These are phyloP conservation scores for Tolypocladium nubicola DNA, from an alignment of 2,329 filamentous ascomycete genomes.

Conservation along the genomic window DNA sequence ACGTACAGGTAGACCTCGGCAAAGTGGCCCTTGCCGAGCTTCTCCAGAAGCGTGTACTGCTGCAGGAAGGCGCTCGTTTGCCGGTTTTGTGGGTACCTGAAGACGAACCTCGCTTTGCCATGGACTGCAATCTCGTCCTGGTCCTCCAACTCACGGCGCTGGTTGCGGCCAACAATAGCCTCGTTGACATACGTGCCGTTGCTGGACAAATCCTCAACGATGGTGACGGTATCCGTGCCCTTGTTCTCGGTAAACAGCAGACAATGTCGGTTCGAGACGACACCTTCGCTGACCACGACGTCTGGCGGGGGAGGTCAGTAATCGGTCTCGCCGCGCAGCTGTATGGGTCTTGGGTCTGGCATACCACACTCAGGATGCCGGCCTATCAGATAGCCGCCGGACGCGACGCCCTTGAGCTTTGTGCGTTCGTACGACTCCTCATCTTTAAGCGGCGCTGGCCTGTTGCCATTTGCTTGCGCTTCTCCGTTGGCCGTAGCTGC, in stretches of 20 bases:
- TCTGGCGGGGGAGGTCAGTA: slow-evolving; percentile 28
- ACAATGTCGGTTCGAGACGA: slow-evolving; percentile 81
- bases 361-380: slow-evolving; percentile 87
- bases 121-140: slow-evolving; percentile 85
- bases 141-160: slow-evolving; percentile 77
- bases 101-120: slow-evolving; percentile 77
- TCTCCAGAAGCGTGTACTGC: slow-evolving; percentile 74
- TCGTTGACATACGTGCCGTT: slow-evolving; percentile 98
- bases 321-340: background rate
- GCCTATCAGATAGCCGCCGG: slow-evolving; percentile 83
- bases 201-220: slow-evolving; percentile 86
- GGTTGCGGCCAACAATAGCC: slow-evolving; percentile 80
- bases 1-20: slow-evolving; percentile 87
- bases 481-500: slow-evolving; percentile 23
- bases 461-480: slow-evolving; percentile 29
- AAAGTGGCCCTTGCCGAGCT: slow-evolving; percentile 90
- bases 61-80: slow-evolving; percentile 71
- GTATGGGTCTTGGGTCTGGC: slow-evolving; percentile 19
- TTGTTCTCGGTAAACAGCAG: slow-evolving; percentile 55
- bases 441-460: slow-evolving; percentile 39
- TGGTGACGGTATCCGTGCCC: slow-evolving; percentile 50
- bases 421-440: slow-evolving; percentile 51
- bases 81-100: slow-evolving; percentile 72
- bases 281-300: slow-evolving; percentile 62
- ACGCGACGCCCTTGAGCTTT: slow-evolving; percentile 50